Percentiles rank a stretch among this genome's conserved stretches.
Conservation (phyloP, 805 yeast genomes). For the Candida parachauliodes region DNA sequence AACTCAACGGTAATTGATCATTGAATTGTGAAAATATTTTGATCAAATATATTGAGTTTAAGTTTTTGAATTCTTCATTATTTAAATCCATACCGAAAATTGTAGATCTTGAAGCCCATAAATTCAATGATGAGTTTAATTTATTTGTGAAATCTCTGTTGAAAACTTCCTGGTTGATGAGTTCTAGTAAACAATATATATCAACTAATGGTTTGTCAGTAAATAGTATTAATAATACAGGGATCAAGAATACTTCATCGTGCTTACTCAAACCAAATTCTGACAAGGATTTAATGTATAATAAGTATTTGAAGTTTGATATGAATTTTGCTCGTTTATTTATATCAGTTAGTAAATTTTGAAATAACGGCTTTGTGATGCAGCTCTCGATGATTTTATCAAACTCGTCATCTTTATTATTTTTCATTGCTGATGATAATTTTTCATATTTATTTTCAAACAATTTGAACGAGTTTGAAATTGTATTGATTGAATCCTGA, state of each 20-base stretch:
- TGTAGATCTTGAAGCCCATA: conserved; percentile 19
- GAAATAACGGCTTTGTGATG: conserved; percentile 28
- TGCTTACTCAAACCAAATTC: conserved; percentile 35
- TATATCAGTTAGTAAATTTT: conserved; percentile 14
- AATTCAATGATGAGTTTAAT: conserved; percentile 22
- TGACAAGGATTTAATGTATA: conserved; percentile 36
- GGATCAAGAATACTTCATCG: conserved; percentile 39
- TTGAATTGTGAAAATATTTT: conserved; percentile 36
- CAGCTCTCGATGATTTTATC: conserved; percentile 20
- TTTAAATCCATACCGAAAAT: conserved; percentile 1
- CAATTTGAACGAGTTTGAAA: conserved; percentile 16
- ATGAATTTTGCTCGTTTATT: conserved; percentile 13
- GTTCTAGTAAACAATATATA: conserved; percentile 28
- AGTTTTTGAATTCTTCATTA: conserved; percentile 25
- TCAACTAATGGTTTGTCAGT: conserved; percentile 21
- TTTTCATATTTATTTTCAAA: conserved; percentile 20
- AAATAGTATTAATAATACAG: conserved; percentile 30
- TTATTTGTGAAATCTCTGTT: conserved; percentile 22
- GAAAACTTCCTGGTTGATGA: conserved; percentile 31
- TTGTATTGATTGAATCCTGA: conserved; percentile 14
- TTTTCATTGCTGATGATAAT: conserved; percentile 25
- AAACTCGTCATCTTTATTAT: conserved; percentile 33
- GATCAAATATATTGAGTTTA: conserved; percentile 27
- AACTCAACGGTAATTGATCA: conserved; percentile 40
- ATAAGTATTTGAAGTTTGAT: conserved; percentile 23